Conservation (phyloP, 1,284 basidiomycete species). For the Omphalotus olearius region DNA sequence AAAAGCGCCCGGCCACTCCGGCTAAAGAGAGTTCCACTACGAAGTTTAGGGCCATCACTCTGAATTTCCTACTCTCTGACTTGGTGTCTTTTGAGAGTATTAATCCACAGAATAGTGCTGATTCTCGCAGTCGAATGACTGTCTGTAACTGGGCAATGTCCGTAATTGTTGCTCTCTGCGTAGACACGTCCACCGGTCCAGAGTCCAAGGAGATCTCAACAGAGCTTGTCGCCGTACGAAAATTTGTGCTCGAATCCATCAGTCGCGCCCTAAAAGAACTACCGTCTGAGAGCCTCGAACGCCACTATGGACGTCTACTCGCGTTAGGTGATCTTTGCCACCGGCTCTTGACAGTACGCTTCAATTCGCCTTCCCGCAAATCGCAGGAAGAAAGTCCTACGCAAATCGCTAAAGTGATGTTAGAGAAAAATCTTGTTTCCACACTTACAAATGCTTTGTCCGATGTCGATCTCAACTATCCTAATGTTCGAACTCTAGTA, state of each 20-base stretch:
- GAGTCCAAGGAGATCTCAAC: constrained; percentile 75
- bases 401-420: constrained; percentile 96
- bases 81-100: constrained; percentile 77
- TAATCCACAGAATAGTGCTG: constrained; percentile 50
- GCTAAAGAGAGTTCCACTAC: constrained; percentile 51
- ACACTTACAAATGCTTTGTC: constrained; percentile 86
- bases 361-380: constrained; percentile 56
- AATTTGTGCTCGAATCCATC: constrained; percentile 86
- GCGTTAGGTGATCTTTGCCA: constrained; percentile 87
- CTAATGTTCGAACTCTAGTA: constrained; percentile 83
- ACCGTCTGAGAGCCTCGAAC: constrained; percentile 64
- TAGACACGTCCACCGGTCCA: constrained; percentile 66
- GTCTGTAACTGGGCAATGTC: constrained; percentile 90
- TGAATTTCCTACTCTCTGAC: constrained; percentile 77
- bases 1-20: constrained; percentile 58
- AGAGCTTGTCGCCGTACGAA: constrained; percentile 83
- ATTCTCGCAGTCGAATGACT: constrained; percentile 53
- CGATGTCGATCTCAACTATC: constrained; percentile 95
- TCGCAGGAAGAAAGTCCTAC: constrained; percentile 79
- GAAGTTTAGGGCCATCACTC: constrained; percentile 59
- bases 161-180: constrained; percentile 87
- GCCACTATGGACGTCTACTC: constrained; percentile 85
- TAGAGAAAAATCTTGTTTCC: constrained; percentile 96
- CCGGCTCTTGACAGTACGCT: constrained; percentile 80
- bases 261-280: constrained; percentile 86